Conservation (phyloP, 257 asterid species). For the Forsythia viridissima region DNA sequence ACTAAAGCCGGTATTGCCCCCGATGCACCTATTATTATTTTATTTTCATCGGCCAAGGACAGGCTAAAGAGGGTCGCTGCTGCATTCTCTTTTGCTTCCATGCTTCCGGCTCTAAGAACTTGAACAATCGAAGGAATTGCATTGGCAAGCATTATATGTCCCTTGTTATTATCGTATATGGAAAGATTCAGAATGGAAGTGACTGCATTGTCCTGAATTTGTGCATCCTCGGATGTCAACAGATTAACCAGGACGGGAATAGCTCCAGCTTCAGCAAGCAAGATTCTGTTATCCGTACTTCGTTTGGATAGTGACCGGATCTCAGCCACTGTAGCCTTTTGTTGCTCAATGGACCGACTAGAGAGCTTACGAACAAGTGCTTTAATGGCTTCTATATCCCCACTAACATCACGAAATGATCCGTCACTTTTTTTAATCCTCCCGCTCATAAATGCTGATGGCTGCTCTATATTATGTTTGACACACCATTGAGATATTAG, state of each 20-base stretch:
- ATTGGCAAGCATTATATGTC: slow-evolving; percentile 80
- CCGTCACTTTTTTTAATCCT: slow-evolving; percentile 77
- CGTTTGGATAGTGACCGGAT: slow-evolving; percentile 79
- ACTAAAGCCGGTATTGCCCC: slow-evolving; percentile 92
- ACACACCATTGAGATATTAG: slow-evolving; percentile 81
- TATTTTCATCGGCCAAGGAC: slow-evolving; percentile 85
- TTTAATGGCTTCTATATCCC: slow-evolving; percentile 65
- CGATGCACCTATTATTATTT: slow-evolving; percentile 86
- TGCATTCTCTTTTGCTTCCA: slow-evolving; percentile 88
- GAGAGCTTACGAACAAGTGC: slow-evolving; percentile 72
- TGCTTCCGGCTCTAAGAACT: slow-evolving; percentile 86
- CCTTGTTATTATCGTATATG: slow-evolving; percentile 74
- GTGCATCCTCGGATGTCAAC: slow-evolving; percentile 62
- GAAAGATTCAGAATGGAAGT: slow-evolving; percentile 86
- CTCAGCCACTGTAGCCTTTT: slow-evolving; percentile 75
- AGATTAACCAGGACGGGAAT: slow-evolving; percentile 73
- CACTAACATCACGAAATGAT: slow-evolving; percentile 73
- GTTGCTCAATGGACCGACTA: slow-evolving; percentile 57
- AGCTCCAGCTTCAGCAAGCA: slow-evolving; percentile 92
- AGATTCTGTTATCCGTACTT: slow-evolving; percentile 85
- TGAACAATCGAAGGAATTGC: slow-evolving; percentile 90
- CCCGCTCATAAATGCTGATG: slow-evolving; percentile 53
- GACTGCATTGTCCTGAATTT: slow-evolving; percentile 81
- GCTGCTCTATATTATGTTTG: slow-evolving; percentile 66
- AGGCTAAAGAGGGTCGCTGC: slow-evolving; percentile 91